phyloP scores from a whole-genome alignment of 2,329 filamentous ascomycete species.

The Arthrinium puccinioides region DNA sequence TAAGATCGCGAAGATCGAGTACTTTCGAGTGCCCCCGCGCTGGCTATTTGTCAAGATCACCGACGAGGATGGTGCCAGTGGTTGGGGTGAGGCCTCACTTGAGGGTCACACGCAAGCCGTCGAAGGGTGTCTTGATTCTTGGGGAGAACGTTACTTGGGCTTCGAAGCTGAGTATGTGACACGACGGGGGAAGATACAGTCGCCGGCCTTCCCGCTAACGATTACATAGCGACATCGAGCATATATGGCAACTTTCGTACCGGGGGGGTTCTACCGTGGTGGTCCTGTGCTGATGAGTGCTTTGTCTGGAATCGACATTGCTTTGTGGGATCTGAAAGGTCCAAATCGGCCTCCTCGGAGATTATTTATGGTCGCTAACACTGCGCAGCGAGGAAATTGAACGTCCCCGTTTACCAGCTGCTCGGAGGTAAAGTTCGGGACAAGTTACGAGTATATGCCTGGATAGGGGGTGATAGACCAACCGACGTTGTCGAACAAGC shows the following conservation, averaged over 20 bases:
- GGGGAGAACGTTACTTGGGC: constrained; percentile 53
- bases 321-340: constrained; percentile 70
- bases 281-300: constrained; percentile 78
- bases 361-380: too few species aligned
- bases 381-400: constrained; percentile 32
- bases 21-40: constrained; percentile 66
- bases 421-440: constrained; percentile 67
- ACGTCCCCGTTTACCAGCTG: constrained; percentile 65
- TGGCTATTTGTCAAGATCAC: constrained; percentile 76
- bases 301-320: constrained; percentile 70
- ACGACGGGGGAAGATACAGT: too few species aligned
- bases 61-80: constrained; percentile 55
- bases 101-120: constrained; percentile 70
- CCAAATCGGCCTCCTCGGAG: too few species aligned
- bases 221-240: constrained; percentile 59
- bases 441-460: constrained; percentile 66
- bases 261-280: constrained; percentile 69
- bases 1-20: constrained; percentile 60
- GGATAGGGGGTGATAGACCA: constrained; percentile 72
- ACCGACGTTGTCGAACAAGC: constrained; percentile 57
- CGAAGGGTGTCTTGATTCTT: constrained; percentile 65
- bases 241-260: constrained; percentile 72
- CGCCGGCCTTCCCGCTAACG: not conserved
- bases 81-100: constrained; percentile 70
- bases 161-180: constrained; percentile 62